These are phyloP conservation scores for Syzygium grande DNA, from an alignment of 345 rosid genomes.

Conservation along the genomic window DNA sequence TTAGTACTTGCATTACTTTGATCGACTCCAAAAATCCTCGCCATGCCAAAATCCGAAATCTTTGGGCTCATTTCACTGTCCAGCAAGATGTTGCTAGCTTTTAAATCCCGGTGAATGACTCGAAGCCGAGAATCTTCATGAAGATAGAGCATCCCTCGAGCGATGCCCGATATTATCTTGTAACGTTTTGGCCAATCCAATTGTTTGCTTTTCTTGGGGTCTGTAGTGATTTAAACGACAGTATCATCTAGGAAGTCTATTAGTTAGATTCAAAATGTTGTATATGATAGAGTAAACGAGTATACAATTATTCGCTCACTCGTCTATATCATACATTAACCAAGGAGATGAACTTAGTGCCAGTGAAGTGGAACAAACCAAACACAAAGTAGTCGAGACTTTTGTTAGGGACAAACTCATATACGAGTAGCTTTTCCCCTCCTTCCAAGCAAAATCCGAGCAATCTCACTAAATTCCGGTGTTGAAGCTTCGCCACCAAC, in stretches of 20 bases:
- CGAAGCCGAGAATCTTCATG: slow-evolving; percentile 14
- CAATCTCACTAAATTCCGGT: not conserved
- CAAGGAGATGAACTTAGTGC: not conserved
- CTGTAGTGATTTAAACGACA: not conserved
- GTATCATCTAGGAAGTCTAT: not conserved
- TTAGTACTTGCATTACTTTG: slow-evolving; percentile 8
- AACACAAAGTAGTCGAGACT: not conserved
- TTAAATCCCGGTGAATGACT: slow-evolving; percentile 19
- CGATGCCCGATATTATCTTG: slow-evolving; percentile 11
- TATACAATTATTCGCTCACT: not conserved
- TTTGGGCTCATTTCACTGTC: slow-evolving; percentile 16
- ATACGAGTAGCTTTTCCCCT: not conserved
- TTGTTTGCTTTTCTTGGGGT: not conserved
- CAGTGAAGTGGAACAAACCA: not conserved
- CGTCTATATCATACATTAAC: not conserved
- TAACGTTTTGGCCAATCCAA: slow-evolving; percentile 11
- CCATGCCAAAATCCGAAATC: slow-evolving; percentile 20
- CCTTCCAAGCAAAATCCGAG: not conserved
- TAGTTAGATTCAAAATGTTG: not conserved
- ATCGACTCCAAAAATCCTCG: slow-evolving; percentile 7
- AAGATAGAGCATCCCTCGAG: slow-evolving; percentile 14
- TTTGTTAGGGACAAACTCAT: not conserved
- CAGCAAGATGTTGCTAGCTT: slow-evolving; percentile 12
- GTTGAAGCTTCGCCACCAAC: not conserved
- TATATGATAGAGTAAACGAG: not conserved